Conservation (phyloP, 768 basidiomycete genomes). For the Leccinellum rugosiceps region DNA sequence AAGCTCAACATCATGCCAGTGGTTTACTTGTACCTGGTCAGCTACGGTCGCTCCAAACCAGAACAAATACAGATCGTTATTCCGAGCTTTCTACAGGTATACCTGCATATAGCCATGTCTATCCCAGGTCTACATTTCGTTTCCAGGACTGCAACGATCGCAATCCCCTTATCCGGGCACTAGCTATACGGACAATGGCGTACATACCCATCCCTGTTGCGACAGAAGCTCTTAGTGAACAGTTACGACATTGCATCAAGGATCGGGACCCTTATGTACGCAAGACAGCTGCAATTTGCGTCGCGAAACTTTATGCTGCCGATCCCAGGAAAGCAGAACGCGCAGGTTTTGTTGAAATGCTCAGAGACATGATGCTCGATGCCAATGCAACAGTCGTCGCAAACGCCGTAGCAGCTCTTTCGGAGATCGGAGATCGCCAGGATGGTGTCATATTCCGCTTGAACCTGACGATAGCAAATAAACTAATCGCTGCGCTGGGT, state of each 20-base stretch:
- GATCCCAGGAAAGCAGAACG: constrained; percentile 86
- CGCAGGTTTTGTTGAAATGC: constrained; percentile 85
- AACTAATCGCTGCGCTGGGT: constrained; percentile 83
- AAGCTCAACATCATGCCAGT: constrained; percentile 44
- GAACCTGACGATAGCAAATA: constrained; percentile 83
- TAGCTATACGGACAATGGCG: constrained; percentile 99
- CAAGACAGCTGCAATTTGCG: constrained; percentile 97
- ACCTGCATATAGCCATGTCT: constrained; percentile 14
- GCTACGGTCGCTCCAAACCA: constrained; percentile 91
- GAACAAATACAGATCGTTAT: constrained; percentile 93
- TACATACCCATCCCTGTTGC: constrained; percentile 94
- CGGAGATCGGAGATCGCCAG: constrained; percentile 95
- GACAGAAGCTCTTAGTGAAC: constrained; percentile 81
- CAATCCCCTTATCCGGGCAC: constrained; percentile 93
- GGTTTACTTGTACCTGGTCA: constrained; percentile 97
- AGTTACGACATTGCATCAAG: constrained; percentile 86
- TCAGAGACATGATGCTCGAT: constrained; percentile 91
- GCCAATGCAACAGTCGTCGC: constrained; percentile 95
- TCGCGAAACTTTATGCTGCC: constrained; percentile 90
- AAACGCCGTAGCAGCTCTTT: constrained; percentile 93
- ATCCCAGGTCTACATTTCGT: constrained; percentile 11
- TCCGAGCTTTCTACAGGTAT: constrained; percentile 83
- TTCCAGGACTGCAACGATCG: constrained; percentile 90
- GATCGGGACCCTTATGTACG: constrained; percentile 97
- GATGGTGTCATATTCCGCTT: constrained; percentile 92